Evolutionary conservation across 768 basidiomycete species (phyloP), one percentile per base, ranked within the genome.

Genomic region (Phaffia tasmanica): DNA sequence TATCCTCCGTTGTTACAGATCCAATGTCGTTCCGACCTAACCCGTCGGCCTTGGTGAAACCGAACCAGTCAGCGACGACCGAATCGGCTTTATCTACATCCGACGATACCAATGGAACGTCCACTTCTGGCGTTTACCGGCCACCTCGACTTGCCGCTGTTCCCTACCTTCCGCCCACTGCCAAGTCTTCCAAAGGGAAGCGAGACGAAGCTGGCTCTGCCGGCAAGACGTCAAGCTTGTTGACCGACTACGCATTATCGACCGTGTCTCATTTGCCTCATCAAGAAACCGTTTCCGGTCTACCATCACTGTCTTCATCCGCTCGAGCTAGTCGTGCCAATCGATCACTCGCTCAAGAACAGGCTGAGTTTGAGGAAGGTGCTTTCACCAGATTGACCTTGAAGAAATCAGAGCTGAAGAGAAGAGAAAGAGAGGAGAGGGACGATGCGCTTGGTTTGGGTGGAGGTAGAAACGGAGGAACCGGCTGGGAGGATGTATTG

Each of bases 1-100:
- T 19, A 11, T 25, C 42, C 11, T 18, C 27, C 6, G n/a, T n/a
- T n/a, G 32, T 29, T 9, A 9, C 74, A 94, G 94, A 97, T 75
- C 91, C 89, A 1, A 80, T 99, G 35, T 86, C 87, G 2, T 99
- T 94, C 81, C 83, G 86, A 54, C 92, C 94, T 4, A 95, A 97
- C 73, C 89, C 89, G 16, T 78, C 83, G 66, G 86, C 86, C 51
- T 80, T 97, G 50, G 73, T 84, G 23, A 70, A 74, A 19, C 70
- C 73, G 29, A 71, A 42, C 35, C 68, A 27, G 68, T 63, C 46
- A 65, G 29, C 30, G 63, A 53, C 30, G 76, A 79, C 53, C 2
- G 71, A 64, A 11, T 75, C 77, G 25, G 78, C 70, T 8, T 74
- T n/a, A n/a, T n/a, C 75, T 29, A 74, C 72, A 32, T 72, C 78